A percentile compares a stretch with the other conserved stretches of the same genome.
Conservation (phyloP, 768 basidiomycete species). For the Rhodotorula diobovata region DNA sequence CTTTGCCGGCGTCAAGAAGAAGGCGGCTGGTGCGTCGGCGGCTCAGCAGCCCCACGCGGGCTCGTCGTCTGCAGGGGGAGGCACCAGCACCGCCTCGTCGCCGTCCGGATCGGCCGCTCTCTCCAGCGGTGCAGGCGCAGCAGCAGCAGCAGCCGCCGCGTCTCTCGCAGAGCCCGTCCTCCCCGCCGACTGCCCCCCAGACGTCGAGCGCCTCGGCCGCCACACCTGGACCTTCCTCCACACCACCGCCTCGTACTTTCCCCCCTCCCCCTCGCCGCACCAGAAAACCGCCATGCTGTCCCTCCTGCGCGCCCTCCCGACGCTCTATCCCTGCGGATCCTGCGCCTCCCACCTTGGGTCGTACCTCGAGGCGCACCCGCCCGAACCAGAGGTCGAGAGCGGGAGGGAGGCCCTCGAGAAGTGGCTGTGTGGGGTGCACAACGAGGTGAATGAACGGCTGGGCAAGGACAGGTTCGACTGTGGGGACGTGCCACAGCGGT, state of each 20-base stretch:
- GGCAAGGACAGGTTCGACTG: conserved; percentile 84
- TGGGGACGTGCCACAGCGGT: conserved; percentile 72
- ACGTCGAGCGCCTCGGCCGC: conserved; percentile 79
- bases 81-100: conserved; percentile 30
- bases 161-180: neutral
- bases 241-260: conserved; percentile 91
- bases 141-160: conserved; percentile 39
- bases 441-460: conserved; percentile 79
- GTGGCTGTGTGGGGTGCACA: conserved; percentile 90
- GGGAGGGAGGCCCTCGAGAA: conserved; percentile 17
- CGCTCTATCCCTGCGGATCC: conserved; percentile 79
- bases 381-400: conserved; percentile 51
- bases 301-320: conserved; percentile 66
- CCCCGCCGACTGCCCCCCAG: conserved; percentile 69
- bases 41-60: neutral
- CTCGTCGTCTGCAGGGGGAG: neutral
- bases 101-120: conserved; percentile 37
- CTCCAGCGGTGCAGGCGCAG: conserved; percentile 13
- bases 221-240: conserved; percentile 98
- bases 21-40: neutral
- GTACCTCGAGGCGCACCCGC: conserved; percentile 62
- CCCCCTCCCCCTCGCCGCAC: conserved; percentile 65
- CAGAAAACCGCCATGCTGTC: conserved; percentile 80
- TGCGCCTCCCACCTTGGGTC: conserved; percentile 79
- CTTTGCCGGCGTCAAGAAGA: conserved; percentile 55